phyloP scores from a whole-genome alignment of 2,329 filamentous ascomycete species.

The Zopfia rhizophila region DNA sequence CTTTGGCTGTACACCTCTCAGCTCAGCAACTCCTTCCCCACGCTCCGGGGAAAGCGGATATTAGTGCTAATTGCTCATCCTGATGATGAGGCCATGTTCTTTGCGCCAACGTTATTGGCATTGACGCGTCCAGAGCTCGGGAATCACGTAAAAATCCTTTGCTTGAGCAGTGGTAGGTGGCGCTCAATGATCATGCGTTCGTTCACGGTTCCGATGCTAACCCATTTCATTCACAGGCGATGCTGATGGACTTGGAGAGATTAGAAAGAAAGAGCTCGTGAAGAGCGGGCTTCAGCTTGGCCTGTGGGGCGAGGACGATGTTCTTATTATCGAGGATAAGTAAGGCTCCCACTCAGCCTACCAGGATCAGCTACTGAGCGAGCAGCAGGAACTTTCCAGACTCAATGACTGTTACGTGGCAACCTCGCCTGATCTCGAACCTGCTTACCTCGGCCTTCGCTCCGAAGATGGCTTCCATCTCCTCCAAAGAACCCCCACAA shows the following conservation, averaged over 20 bases:
- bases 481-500: slow-evolving; percentile 57
- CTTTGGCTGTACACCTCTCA: slow-evolving; percentile 61
- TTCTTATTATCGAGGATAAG: slow-evolving; percentile 85
- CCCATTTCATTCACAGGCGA: slow-evolving; percentile 65
- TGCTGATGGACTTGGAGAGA: slow-evolving; percentile 86
- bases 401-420: slow-evolving; percentile 85
- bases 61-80: slow-evolving; percentile 95
- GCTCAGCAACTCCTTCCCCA: slow-evolving; percentile 66
- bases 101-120: slow-evolving; percentile 87
- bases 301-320: slow-evolving; percentile 77
- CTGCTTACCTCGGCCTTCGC: slow-evolving; percentile 80
- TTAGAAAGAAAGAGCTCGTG: slow-evolving; percentile 82
- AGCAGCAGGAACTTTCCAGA: slow-evolving; percentile 77
- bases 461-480: slow-evolving; percentile 65
- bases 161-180: slow-evolving; percentile 79
- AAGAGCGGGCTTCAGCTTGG: slow-evolving; percentile 83
- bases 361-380: slow-evolving; percentile 19
- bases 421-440: slow-evolving; percentile 73
- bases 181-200: neutral
- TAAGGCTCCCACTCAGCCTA: slow-evolving; percentile 46
- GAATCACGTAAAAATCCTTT: slow-evolving; percentile 94
- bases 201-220: slow-evolving; percentile 11
- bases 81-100: slow-evolving; percentile 99
- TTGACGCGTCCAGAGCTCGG: slow-evolving; percentile 81
- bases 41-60: slow-evolving; percentile 83